These are phyloP conservation scores for Artomyces pyxidatus DNA, from an alignment of 768 basidiomycete genomes.

Conservation along the genomic window DNA sequence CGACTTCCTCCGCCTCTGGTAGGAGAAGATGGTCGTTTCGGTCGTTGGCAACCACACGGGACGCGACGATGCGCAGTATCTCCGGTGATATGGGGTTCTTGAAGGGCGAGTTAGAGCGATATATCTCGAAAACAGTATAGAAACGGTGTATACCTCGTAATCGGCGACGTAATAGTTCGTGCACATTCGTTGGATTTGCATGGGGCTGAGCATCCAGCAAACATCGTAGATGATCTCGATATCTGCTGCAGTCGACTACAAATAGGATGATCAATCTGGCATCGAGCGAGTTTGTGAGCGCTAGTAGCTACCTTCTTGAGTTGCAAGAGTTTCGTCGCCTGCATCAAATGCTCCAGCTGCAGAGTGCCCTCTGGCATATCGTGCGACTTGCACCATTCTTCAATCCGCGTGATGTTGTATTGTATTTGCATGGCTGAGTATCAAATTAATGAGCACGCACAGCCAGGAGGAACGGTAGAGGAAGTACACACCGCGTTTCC, in stretches of 20 bases:
- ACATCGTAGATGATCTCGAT: slow-evolving; percentile 99
- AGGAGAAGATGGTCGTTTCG: slow-evolving; percentile 95
- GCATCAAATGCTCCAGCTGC: slow-evolving; percentile 98
- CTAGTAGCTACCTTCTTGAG: slow-evolving; percentile 75
- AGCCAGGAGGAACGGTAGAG: not conserved
- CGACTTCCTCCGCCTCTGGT: slow-evolving; percentile 96
- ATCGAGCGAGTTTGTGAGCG: not conserved
- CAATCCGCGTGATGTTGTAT: slow-evolving; percentile 95
- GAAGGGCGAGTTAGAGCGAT: slow-evolving; percentile 5
- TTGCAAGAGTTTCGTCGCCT: slow-evolving; percentile 96
- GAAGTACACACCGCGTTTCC: slow-evolving; percentile 85
- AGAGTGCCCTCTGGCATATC: slow-evolving; percentile 98
- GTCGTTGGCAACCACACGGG: slow-evolving; percentile 92
- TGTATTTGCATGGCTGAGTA: slow-evolving; percentile 96
- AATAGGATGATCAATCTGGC: not conserved
- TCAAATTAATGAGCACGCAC: too few relatives aligned
- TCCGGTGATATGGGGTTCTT: slow-evolving; percentile 96
- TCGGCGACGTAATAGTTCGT: slow-evolving; percentile 98
- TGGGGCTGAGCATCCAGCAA: slow-evolving; percentile 99
- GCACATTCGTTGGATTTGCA: slow-evolving; percentile 99
- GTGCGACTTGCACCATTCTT: slow-evolving; percentile 99
- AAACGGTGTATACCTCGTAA: slow-evolving; percentile 85
- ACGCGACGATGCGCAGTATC: slow-evolving; percentile 93
- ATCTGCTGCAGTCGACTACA: slow-evolving; percentile 82
- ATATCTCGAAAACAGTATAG: not conserved